Base-by-base conservation (phyloP, 2,329 filamentous ascomycete species). In the Fusarium robinianum region DNA sequence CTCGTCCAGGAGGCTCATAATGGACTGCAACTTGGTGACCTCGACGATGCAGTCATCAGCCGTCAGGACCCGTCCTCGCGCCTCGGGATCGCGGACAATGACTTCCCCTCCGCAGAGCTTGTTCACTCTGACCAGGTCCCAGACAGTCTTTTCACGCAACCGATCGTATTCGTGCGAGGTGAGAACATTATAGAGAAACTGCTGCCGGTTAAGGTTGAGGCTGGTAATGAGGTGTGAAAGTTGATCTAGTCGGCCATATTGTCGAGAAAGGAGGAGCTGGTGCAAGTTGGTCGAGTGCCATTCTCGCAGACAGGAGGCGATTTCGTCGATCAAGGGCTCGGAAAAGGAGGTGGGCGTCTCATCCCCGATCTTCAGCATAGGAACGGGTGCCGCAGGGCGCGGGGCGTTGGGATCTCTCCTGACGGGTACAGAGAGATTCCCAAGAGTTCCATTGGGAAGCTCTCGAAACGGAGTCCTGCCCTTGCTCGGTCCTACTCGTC, bases 241-340 rank as follows among this genome's bases (percentile, higher is more conserved):
- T 51, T 86, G 83, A 60, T 95, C 90, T 41, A 99, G 74, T 41
- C 85, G 80, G 35, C 79, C 73, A 69, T 99, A 99, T 65, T 91
- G 84, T 48, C 90, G 81, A 14, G 84, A 83, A 7, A 99, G 79
- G 2, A 99, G 78, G 16, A 97, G 77, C 65, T 95, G 90, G 70
- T 99, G 95, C 11, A 99, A 78, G 64, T 96, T 95, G 12, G 91
- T 96, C 14, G 94, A 95, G 71, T 99, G 92, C 95, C 94, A 99
- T 77, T 99, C 94, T 58, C 94, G 83, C 52, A 99, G 72, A 66
- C 94, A 99, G 4, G 91, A 96, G 10, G 94, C 91, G 60, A 99
- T 97, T 68, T 99, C 94, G 69, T 99, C 94, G 16, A 99, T 91
- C 49, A 99, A 71, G 3, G 94, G 94, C 66, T 99, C 95, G 7